Evolutionary conservation across 2,329 filamentous ascomycete species (phyloP).

Genomic region (Aquanectria penicillioides): DNA sequence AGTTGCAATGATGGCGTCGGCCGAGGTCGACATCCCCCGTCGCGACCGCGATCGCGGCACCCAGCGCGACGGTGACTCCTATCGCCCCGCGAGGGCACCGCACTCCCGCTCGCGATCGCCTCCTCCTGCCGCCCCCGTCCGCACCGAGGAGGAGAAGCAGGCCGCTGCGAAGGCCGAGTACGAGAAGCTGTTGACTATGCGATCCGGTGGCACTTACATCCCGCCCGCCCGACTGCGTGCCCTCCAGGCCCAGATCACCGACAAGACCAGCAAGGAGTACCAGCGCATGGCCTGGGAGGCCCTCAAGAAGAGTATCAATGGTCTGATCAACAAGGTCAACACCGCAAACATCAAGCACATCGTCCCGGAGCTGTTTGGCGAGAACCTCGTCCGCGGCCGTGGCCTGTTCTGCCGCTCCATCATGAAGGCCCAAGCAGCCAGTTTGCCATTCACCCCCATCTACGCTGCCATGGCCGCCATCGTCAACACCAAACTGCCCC

Average conservation of each 20-base stretch:
- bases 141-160: constrained; percentile 85
- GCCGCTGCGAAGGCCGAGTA: constrained; percentile 91
- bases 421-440: constrained; percentile 98
- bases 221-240: constrained; percentile 90
- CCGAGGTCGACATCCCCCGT: constrained; percentile 53
- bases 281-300: constrained; percentile 99
- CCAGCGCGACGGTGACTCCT: constrained; percentile 61
- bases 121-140: constrained; percentile 50
- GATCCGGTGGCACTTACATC: constrained; percentile 96
- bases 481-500: constrained; percentile 96
- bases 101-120: constrained; percentile 45
- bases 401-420: constrained; percentile 95
- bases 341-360: constrained; percentile 98
- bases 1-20: constrained; percentile 55
- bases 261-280: constrained; percentile 95
- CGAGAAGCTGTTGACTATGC: constrained; percentile 89
- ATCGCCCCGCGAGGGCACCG: constrained; percentile 53
- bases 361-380: constrained; percentile 92
- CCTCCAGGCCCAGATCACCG: constrained; percentile 95
- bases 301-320: constrained; percentile 98
- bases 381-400: constrained; percentile 91
- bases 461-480: constrained; percentile 96
- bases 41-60: constrained; percentile 48
- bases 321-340: constrained; percentile 99
- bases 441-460: constrained; percentile 94